Conservation (phyloP, 305 asterid species). For the Fraxinus albicans region DNA sequence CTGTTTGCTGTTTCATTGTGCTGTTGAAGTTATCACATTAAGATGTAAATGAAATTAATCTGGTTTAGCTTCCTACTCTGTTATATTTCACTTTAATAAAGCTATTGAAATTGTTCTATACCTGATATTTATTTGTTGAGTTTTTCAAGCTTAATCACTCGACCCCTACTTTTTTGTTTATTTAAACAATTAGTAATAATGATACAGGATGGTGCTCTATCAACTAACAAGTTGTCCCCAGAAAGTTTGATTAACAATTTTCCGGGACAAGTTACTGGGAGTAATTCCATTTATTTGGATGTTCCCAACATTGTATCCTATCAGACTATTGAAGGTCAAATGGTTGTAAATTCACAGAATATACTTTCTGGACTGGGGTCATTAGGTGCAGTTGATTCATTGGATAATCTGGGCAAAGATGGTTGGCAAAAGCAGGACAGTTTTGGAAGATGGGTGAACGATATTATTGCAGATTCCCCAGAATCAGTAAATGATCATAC, state of each 20-base stretch:
- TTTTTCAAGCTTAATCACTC: conserved; percentile 13
- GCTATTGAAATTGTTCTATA: background rate
- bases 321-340: conserved; percentile 36
- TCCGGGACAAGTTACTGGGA: conserved; percentile 41
- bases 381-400: conserved; percentile 31
- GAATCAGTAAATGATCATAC: conserved; percentile 43
- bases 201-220: conserved; percentile 30
- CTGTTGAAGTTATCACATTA: background rate
- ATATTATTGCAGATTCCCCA: conserved; percentile 55
- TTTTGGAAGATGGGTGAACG: conserved; percentile 59
- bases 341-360: conserved; percentile 31
- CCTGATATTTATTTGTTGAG: conserved; percentile 9
- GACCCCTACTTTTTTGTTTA: conserved; percentile 6
- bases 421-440: conserved; percentile 52
- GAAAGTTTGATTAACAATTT: conserved; percentile 40
- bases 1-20: background rate
- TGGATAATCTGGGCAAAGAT: conserved; percentile 33
- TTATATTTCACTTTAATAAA: background rate
- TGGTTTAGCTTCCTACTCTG: background rate
- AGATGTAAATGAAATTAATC: conserved; percentile 7
- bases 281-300: conserved; percentile 27
- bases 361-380: conserved; percentile 34
- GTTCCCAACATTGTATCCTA: conserved; percentile 33
- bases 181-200: conserved; percentile 11
- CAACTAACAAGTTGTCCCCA: conserved; percentile 39